Base-by-base conservation (phyloP, 2,329 filamentous ascomycete species). In the Aspergillus flavus region DNA sequence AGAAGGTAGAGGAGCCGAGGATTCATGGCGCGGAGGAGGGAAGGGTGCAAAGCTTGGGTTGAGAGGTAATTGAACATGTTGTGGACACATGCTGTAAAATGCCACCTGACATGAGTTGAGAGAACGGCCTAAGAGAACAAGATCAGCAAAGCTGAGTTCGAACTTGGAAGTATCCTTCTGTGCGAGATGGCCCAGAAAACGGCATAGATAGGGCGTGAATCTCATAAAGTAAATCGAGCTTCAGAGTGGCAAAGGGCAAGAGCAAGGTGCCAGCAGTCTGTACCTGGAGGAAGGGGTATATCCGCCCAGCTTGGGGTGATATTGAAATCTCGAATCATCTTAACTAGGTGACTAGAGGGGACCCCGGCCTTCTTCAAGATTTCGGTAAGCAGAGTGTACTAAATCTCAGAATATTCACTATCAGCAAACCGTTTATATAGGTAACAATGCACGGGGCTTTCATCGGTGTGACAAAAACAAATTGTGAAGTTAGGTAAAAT, bases 271-370 rank as follows among this genome's bases (percentile, higher is more conserved):
- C 53, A 61, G 64, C 39, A 53, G 43, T 66, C 54, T 66, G 68
- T 80, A 81, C 79, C 79, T 77, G 75, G 70, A 64, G 79, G 79
- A 59, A 81, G 73, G 43, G 77, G 78, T 58, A 80, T 80, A 69
- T 80, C 75, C 56, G 69, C 68, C 78, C 77, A 80, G 60, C 65
- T 73, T 55, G 78, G 78, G 43, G 59, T 61, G 59, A 80, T 76
- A 63, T 72, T 69, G 61, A 74, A 72, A 12, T 79, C 76, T 64
- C 72, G 72, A 64, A 81, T 77, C 61, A 81, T 71, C 56, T 71
- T 74, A 63, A 79, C 71, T 50, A 81, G 71, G 70, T 72, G 71
- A 36, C 62, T 73, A 14, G 78, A 79, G 48, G 77, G 72, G 34
- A 81, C 70, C 53, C 71, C 71, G 34, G 75, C 74, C 63, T 78